These are phyloP conservation scores for Myotisia sp. DNA, from an alignment of 2,329 filamentous ascomycete genomes.

Conservation along the genomic window DNA sequence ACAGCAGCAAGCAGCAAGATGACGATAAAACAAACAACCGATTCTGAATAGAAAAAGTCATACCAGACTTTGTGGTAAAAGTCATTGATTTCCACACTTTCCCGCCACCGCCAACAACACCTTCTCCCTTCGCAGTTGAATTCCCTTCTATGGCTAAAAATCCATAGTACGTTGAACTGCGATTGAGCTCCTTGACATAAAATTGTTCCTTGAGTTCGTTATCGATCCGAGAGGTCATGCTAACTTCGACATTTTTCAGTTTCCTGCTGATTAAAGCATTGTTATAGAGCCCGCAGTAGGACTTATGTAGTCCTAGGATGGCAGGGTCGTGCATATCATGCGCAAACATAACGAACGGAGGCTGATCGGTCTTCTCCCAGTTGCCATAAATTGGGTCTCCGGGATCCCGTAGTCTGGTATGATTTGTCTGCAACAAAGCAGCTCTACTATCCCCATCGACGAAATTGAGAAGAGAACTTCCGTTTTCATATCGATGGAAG, in stretches of 20 bases:
- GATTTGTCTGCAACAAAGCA: constrained; percentile 63
- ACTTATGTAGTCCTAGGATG: constrained; percentile 58
- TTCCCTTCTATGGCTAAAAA: constrained; percentile 53
- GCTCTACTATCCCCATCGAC: constrained; percentile 73
- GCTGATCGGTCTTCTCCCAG: constrained; percentile 43
- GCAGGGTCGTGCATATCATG: constrained; percentile 43
- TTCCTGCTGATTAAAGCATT: constrained; percentile 52
- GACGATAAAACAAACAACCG: too few relatives aligned
- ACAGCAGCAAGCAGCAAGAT: not conserved
- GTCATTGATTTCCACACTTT: constrained; percentile 55
- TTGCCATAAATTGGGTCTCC: constrained; percentile 36
- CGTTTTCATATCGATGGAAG: constrained; percentile 49
- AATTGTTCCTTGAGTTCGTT: constrained; percentile 75
- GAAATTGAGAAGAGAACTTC: constrained; percentile 50
- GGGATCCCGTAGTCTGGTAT: constrained; percentile 44
- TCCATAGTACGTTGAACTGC: constrained; percentile 55
- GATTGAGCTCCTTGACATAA: constrained; percentile 61
- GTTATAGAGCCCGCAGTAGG: constrained; percentile 64
- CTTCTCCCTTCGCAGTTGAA: constrained; percentile 39
- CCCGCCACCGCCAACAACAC: constrained; percentile 56
- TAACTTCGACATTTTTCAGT: constrained; percentile 42
- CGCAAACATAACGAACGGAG: constrained; percentile 66
- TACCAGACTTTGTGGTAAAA: constrained; percentile 70
- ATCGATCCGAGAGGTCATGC: constrained; percentile 53
- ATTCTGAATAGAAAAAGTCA: too few relatives aligned